phyloP scores from a whole-genome alignment of 169 alveolate genomes.

The Theileria sp. region DNA sequence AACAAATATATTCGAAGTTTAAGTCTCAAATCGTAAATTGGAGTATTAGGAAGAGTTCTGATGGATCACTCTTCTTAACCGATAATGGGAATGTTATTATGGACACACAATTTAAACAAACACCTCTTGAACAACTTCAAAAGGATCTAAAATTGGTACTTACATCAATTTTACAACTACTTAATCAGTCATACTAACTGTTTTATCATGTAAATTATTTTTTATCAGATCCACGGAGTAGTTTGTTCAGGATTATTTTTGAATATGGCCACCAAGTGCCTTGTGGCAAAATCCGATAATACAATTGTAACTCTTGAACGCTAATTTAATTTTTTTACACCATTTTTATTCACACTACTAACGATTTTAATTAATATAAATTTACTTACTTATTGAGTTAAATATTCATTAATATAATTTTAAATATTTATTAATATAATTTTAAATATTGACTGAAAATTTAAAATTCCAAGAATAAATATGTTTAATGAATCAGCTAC shows the following conservation, averaged over 20 bases:
- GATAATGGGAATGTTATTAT: slow-evolving; percentile 71
- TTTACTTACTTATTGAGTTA: background rate
- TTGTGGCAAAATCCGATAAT: slow-evolving; percentile 70
- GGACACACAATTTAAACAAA: slow-evolving; percentile 66
- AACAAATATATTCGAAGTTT: slow-evolving; percentile 33
- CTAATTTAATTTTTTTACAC: background rate
- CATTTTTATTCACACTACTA: background rate
- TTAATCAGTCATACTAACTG: background rate
- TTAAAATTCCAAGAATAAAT: background rate
- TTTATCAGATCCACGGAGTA: slow-evolving; percentile 75
- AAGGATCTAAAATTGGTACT: slow-evolving; percentile 53
- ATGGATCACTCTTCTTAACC: slow-evolving; percentile 67
- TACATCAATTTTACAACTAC: background rate
- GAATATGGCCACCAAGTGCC: slow-evolving; percentile 71
- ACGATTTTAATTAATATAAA: background rate
- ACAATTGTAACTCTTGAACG: background rate
- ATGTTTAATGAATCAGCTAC: background rate
- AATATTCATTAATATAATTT: background rate
- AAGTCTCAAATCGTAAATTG: slow-evolving; percentile 42
- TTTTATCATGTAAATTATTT: background rate
- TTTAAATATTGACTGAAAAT: too few species aligned
- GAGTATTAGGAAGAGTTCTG: slow-evolving; percentile 55
- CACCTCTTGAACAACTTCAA: slow-evolving; percentile 51
- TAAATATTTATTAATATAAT: too few species aligned
- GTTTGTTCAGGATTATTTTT: slow-evolving; percentile 78